Evolutionary conservation across 2,329 filamentous ascomycete species (phyloP).

Genomic region (Aspergillus pseudoterreus): DNA sequence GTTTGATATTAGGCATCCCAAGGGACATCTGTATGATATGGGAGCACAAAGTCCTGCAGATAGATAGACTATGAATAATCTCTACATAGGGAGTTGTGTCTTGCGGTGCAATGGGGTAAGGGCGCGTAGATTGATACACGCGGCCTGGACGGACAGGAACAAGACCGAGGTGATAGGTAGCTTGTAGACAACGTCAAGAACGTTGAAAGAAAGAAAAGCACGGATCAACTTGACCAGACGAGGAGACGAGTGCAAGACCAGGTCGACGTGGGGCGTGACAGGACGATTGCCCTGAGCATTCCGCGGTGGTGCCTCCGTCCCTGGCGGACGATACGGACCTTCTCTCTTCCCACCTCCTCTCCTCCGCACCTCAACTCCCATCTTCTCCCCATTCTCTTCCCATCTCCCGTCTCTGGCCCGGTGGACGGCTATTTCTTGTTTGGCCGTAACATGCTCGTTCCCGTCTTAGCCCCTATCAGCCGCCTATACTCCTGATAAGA

Average conservation of each 20-base stretch:
- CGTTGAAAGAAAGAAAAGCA: background rate
- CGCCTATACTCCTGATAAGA: constrained; percentile 8
- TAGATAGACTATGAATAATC: constrained; percentile 5
- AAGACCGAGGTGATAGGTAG: background rate
- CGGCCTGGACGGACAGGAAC: background rate
- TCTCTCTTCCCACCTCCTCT: constrained; percentile 6
- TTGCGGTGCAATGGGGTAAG: background rate
- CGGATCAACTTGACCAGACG: background rate
- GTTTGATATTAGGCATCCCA: constrained; percentile 8
- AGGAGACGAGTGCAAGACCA: background rate
- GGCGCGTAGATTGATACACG: background rate
- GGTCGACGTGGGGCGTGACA: constrained; percentile 4
- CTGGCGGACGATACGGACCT: constrained; percentile 7
- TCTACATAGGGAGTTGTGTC: background rate
- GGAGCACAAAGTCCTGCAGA: constrained; percentile 4
- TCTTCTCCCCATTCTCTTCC: constrained; percentile 1
- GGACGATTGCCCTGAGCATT: constrained; percentile 10
- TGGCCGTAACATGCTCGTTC: background rate
- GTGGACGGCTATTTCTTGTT: background rate
- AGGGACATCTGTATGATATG: constrained; percentile 13
- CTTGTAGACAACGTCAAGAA: background rate
- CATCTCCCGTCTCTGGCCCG: constrained; percentile 3
- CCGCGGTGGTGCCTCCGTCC: constrained; percentile 8
- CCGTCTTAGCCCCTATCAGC: background rate
- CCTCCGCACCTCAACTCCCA: constrained; percentile 1